Base-by-base conservation (phyloP, 108 stramenopile species). In the Stephanodiscus triporus region DNA sequence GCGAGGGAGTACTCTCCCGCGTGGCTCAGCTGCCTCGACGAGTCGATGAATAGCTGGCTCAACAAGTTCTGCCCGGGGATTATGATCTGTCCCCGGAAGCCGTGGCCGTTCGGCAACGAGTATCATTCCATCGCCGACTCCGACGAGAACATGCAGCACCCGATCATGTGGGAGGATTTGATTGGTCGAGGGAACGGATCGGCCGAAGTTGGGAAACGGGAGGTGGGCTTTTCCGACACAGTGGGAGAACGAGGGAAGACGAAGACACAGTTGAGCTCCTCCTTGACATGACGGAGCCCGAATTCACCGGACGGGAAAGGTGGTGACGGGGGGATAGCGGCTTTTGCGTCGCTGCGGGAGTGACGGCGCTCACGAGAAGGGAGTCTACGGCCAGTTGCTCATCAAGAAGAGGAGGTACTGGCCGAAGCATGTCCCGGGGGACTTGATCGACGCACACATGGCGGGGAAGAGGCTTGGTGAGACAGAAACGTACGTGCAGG, bases 1-100 rank as follows among this genome's bases (percentile, higher is more conserved):
- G 55, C 38, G 27, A 20, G 30, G 2, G 30, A 51, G 9, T 79
- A 71, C 42, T 29, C 60, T 48, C 78, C 72, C 9, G 55, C 55
- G 11, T 80, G 78, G 78, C 23, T 73, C 14, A 40, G 10, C 29
- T 73, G 72, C 29, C 40, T 80, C 8, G 71, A 80, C 34, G 72
- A 74, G 66, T 62, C 45, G 9, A 74, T 80, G 65, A 64, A 20
- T 10, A 6, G 19, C 1, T 68, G 66, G 55, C 42, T 64, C 4
- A 50, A 73, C 36, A 36, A 73, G 63, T 49, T 26, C 42, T 64
- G 64, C 54, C 72, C 72, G 24, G 63, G 72, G 24, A 63, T 64
- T 36, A 73, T 73, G 63, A 9, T 20, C 24, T 10, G 63, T 2
- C 63, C 63, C 6, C 11, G 63, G 4, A 73, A 73, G 19, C 72